These are phyloP conservation scores for Spencermartinsiella europaea DNA, from an alignment of 805 yeast genomes.

Conservation along the genomic window DNA sequence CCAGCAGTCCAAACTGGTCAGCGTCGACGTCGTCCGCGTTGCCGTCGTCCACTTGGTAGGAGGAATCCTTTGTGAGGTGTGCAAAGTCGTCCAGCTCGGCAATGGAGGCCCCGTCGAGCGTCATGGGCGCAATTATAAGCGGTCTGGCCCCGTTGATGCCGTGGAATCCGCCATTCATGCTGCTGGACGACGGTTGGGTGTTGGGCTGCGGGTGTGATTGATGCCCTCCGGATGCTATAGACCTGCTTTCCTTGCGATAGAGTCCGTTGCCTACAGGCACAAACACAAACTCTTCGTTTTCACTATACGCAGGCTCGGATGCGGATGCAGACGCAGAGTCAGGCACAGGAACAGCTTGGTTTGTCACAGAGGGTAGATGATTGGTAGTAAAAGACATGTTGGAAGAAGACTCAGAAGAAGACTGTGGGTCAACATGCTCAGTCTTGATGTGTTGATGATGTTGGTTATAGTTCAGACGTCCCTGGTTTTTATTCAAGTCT, in stretches of 20 bases:
- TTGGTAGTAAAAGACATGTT: neutral
- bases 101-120: conserved; percentile 22
- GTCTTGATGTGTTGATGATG: no score
- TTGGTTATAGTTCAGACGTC: no score
- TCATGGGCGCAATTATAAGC: conserved; percentile 33
- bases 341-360: neutral
- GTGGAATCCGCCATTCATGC: neutral
- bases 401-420: neutral
- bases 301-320: conserved; percentile 14
- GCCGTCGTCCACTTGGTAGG: neutral
- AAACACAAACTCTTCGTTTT: conserved; percentile 25
- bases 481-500: neutral
- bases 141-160: conserved; percentile 17
- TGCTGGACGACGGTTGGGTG: neutral
- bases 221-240: neutral
- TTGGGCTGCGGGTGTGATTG: neutral
- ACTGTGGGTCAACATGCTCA: no score
- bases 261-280: conserved; percentile 33
- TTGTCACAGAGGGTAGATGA: neutral
- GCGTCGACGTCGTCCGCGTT: conserved; percentile 17
- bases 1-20: conserved; percentile 23
- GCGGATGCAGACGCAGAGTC: neutral
- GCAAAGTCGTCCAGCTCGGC: conserved; percentile 6
- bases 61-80: neutral
- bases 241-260: conserved; percentile 25